Base-by-base conservation (phyloP, 2,329 filamentous ascomycete species). In the Botrytis galanthina region DNA sequence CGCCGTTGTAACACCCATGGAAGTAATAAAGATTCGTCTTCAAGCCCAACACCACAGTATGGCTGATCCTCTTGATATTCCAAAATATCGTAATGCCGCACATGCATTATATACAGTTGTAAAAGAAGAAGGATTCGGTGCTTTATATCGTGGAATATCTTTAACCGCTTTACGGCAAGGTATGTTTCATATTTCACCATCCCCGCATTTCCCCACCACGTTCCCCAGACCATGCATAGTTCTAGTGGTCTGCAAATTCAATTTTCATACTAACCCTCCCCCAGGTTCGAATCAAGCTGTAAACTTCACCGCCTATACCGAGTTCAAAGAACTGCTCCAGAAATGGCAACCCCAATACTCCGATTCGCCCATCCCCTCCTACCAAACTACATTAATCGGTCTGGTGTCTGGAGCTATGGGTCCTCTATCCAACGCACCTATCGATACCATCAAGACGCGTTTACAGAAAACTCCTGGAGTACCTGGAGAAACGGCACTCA, bases 31-130 rank as follows among this genome's bases (percentile, higher is more conserved):
- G 89, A 99, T 99, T 82, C 93, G 96, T 67, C 89, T 99, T 78
- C 96, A 99, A 87, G 95, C 95, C 7, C 96, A 99, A 85, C 93
- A 98, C 85, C 96, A 99, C 89, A 94, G 90, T 82, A 96, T 99
- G 91, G 94, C 96, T 67, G 96, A 99, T 82, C 96, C 96, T 9
- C 91, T 98, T 78, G 96, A 98, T 82, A 84, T 98, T 14, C 96
- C 96, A 77, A 98, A 98, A 85, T 98, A 98, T 87, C 93, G 95
- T 82, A 98, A 97, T 84, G 95, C 95, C 39, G 94, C 94, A 29
- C 89, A 91, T 82, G 89, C 89, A 10, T 84, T 90, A 29, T 97
- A 97, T 85, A 98, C 95, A 8, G 94, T 99, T 73, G 85, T 98
- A 59, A 91, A 90, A 79, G 96, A 99, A 85, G 96, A 99, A 83